Base-by-base conservation (phyloP, 306 rosid species). In the Vigna angularis region DNA sequence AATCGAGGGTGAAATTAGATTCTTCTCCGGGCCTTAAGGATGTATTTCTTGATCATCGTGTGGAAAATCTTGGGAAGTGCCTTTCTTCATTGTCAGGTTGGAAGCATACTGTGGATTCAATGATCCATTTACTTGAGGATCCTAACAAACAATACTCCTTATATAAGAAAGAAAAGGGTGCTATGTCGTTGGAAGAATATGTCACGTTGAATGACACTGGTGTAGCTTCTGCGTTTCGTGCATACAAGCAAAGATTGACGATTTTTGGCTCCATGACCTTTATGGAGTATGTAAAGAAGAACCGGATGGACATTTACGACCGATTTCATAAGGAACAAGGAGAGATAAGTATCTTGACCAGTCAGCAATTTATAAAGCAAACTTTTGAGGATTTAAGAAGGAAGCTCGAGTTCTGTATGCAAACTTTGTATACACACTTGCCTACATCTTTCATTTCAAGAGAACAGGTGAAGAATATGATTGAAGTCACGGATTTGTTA, bases 361-460 rank as follows among this genome's bases (percentile, higher is more conserved):
- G 64, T 12, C 74, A 73, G 38, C 20, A 73, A 47, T 89, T 83
- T 76, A 55, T 87, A 0, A 83, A 70, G 81, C 8, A 76, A 22
- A 73, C 5, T n/a, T 84, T 85, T 32, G 30, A 6, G 0, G 57
- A 15, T 16, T 56, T 87, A 2, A 22, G 32, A 8, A 32, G 61
- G 67, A 22, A 53, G 3, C 83, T 90, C 5, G 49, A 70, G 15
- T 42, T 12, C 15, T 67, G 13, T 38, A 62, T 79, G 20, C 72
- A 67, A 6, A 64, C 69, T 3, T 40, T 90, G 48, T 81, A 26
- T 9, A 89, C 87, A 0, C 91, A 89, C 47, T 13, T 91, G 15
- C 96, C 91, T 4, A 86, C 85, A 13, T 76, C 86, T 42, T 36
- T 70, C 42, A 72, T 89, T 48, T 79, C 86, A 9, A 38, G 78